Conservation (phyloP, 495 filamentous ascomycete genomes). For the Hypoxylon cercidicola region DNA sequence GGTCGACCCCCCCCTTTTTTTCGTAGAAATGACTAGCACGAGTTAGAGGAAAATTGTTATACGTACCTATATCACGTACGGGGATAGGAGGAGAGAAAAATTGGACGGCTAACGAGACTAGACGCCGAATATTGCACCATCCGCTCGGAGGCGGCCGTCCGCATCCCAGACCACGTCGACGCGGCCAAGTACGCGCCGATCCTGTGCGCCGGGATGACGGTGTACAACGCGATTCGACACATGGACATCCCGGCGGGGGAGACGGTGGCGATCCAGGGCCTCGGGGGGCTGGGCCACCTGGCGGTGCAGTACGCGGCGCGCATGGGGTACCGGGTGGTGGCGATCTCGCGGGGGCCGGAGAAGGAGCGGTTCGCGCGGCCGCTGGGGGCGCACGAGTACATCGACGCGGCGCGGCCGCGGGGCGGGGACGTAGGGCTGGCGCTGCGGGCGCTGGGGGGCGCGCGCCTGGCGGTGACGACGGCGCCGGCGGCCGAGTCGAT, state of each 20-base stretch:
- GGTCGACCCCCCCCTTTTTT: not conserved
- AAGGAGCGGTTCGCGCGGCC: conserved; percentile 68
- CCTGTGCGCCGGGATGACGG: conserved; percentile 74
- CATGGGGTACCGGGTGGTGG: conserved; percentile 72
- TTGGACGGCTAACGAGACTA: not conserved
- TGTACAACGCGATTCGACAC: conserved; percentile 72
- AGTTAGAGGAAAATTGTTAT: not conserved
- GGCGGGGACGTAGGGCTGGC: conserved; percentile 57
- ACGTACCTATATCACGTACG: not conserved
- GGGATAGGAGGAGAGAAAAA: no score
- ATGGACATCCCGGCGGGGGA: conserved; percentile 63
- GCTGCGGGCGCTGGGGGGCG: conserved; percentile 68
- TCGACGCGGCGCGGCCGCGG: conserved; percentile 63
- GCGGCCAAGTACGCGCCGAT: conserved; percentile 70
- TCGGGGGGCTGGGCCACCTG: conserved; percentile 73
- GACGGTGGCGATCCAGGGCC: conserved; percentile 70
- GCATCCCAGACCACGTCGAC: conserved; percentile 64
- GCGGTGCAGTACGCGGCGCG: conserved; percentile 72
- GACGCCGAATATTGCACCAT: conserved; percentile 70
- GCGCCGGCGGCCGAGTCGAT: conserved; percentile 65
- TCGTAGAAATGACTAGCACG: no score
- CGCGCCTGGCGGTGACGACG: conserved; percentile 66
- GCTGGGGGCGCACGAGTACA: conserved; percentile 74
- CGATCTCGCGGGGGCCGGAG: conserved; percentile 63
- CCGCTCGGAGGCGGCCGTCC: conserved; percentile 65